These are phyloP conservation scores for Stylosanthes scabra DNA, from an alignment of 331 rosid species.

Conservation along the genomic window DNA sequence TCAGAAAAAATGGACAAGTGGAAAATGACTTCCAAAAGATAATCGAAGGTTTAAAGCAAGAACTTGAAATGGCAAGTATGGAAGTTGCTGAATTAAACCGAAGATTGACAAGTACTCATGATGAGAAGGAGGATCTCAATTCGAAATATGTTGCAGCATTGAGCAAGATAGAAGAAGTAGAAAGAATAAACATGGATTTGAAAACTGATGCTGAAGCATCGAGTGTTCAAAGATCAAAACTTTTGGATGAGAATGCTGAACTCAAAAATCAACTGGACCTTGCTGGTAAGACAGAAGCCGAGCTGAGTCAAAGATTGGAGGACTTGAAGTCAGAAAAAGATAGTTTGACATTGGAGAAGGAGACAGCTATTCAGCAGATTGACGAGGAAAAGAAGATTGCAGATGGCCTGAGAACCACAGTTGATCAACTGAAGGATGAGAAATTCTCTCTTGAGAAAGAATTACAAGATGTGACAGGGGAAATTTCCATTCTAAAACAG, in stretches of 20 bases:
- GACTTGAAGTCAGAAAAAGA: constrained; percentile 56
- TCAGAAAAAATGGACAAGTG: constrained; percentile 66
- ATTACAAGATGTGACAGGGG: too few species aligned
- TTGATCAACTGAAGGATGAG: too few species aligned
- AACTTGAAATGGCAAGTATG: constrained; percentile 63
- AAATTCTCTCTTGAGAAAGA: too few species aligned
- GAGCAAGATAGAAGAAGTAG: constrained; percentile 68
- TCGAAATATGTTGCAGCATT: constrained; percentile 58
- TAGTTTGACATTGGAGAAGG: constrained; percentile 62
- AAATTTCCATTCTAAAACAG: too few species aligned
- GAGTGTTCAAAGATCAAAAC: constrained; percentile 51
- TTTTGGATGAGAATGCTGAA: constrained; percentile 61
- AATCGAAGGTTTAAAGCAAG: constrained; percentile 64
- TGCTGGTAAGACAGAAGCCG: constrained; percentile 64
- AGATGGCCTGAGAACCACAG: too few species aligned
- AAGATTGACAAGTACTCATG: constrained; percentile 52
- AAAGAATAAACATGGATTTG: constrained; percentile 49
- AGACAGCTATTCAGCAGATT: constrained; percentile 54
- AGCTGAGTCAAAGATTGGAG: constrained; percentile 60
- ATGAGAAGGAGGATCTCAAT: constrained; percentile 79
- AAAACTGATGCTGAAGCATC: constrained; percentile 65
- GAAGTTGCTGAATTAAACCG: constrained; percentile 71
- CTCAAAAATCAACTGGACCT: constrained; percentile 55
- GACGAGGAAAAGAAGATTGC: too few species aligned
- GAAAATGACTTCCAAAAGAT: constrained; percentile 58